Evolutionary conservation across 495 filamentous ascomycete species (phyloP), one percentile per base, ranked within the genome.

Genomic region (Astrothelium macrocarpum): DNA sequence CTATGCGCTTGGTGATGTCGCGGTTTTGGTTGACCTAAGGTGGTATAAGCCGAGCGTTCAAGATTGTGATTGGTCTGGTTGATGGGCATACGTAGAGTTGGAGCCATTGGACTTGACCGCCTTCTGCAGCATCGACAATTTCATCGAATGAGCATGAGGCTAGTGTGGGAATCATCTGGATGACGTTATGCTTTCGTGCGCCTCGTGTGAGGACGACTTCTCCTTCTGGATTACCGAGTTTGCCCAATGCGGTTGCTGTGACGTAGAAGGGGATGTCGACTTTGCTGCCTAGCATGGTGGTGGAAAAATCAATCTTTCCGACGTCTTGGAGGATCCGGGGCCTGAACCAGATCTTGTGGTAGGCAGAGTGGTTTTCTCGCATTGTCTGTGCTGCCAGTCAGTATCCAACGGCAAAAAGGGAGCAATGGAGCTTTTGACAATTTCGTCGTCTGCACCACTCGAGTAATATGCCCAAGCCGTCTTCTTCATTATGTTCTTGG

Each of bases 111-210:
- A 91, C 85, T 72, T 97, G 94, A 63, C 86, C 87, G 12, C 82
- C 89, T 65, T 83, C 78, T 43, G 81, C 82, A 32, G 92, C 94
- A 71, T 96, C 95, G 65, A 93, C 78, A 61, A 98, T 95, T 75
- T 98, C 95, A 76, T 97, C 94, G 71, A 98, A 97, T 20, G 90
- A 90, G 77, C 95, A 97, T 23, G 90, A 96, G 10, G 95, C 95
- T n/a, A 98, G 81, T 7, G 94, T 98, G 1, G 94, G 94, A 62
- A 98, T 97, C 92, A 96, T 96, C 75, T 97, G 92, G 61, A 95
- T 78, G 29, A 96, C 88, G 71, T 92, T 83, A 78, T 98, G 94
- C 68, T 85, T 86, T 72, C 82, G 81, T 0, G 95, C 89, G 11
- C 90, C 90, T 53, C 83, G 80, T 3, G 91, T 97, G 25, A 97